These are phyloP conservation scores for Vigna unguiculata DNA, from an alignment of 306 rosid genomes.

Conservation along the genomic window DNA sequence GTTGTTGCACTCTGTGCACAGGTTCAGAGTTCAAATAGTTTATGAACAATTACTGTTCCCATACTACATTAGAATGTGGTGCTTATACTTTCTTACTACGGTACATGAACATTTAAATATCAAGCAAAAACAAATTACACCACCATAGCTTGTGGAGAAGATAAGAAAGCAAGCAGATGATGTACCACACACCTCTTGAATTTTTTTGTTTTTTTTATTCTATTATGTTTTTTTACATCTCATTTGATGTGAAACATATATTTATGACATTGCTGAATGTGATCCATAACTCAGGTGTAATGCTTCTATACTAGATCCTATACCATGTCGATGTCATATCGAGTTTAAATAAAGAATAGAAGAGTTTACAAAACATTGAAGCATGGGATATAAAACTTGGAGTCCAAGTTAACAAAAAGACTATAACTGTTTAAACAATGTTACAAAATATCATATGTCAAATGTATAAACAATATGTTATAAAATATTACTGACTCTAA, in stretches of 20 bases:
- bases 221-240: no score
- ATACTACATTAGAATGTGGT: no score
- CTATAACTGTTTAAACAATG: no score
- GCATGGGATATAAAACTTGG: constrained; percentile 84
- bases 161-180: constrained; percentile 84
- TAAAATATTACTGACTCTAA: no score
- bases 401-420: constrained; percentile 84
- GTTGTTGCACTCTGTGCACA: constrained; percentile 87
- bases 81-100: no score
- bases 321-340: constrained; percentile 90
- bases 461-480: no score
- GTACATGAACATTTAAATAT: constrained; percentile 78
- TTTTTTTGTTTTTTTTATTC: no score
- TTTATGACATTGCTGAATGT: no score
- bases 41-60: background rate
- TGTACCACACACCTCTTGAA: constrained; percentile 55
- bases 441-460: no score
- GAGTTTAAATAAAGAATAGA: constrained; percentile 83
- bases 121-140: constrained; percentile 61
- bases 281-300: no score
- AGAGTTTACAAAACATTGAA: constrained; percentile 81
- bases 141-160: constrained; percentile 68
- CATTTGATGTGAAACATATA: no score
- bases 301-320: constrained; percentile 66
- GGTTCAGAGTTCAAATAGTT: constrained; percentile 54